A percentile compares a stretch with the other conserved stretches of the same genome.
Evolutionary conservation across 768 basidiomycete species (phyloP).

Genomic region (Dioszegia aurantiaca): DNA sequence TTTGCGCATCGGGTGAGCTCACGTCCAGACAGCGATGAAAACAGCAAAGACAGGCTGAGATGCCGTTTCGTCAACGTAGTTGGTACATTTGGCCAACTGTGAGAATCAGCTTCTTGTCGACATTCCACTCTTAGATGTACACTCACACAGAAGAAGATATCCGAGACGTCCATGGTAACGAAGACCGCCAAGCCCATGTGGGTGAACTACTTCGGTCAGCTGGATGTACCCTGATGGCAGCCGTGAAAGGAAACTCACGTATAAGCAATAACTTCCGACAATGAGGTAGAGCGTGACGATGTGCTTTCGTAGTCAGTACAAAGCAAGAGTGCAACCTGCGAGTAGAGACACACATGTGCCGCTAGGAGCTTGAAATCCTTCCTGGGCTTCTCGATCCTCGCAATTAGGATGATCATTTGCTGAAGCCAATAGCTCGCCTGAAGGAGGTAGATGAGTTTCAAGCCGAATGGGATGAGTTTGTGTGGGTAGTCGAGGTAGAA

Average conservation of each 20-base stretch:
- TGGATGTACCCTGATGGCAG: conserved; percentile 30
- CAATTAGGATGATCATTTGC: conserved; percentile 77
- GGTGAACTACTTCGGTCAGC: conserved; percentile 57
- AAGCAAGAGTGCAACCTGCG: not conserved
- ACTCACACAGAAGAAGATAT: conserved; percentile 61
- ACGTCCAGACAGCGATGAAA: too few relatives aligned
- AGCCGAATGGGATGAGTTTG: conserved; percentile 76
- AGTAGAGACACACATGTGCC: conserved; percentile 58
- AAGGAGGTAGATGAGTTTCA: conserved; percentile 91
- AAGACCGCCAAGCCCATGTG: conserved; percentile 86
- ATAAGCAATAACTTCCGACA: conserved; percentile 60
- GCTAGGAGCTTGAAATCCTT: conserved; percentile 85
- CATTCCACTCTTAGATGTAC: too few relatives aligned
- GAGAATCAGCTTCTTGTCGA: too few relatives aligned
- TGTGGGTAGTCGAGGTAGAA: conserved; percentile 94
- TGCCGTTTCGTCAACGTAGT: too few relatives aligned
- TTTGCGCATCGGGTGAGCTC: too few relatives aligned
- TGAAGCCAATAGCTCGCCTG: conserved; percentile 93
- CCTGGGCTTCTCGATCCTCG: conserved; percentile 87
- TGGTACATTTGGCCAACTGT: too few relatives aligned
- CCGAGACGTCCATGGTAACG: conserved; percentile 95
- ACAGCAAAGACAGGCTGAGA: too few relatives aligned
- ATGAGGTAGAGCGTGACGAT: conserved; percentile 91
- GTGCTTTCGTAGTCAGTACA: conserved; percentile 56
- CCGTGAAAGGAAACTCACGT: conserved; percentile 5